phyloP scores from a whole-genome alignment of 1,284 basidiomycete species.

The Papiliotrema nemorosa region DNA sequence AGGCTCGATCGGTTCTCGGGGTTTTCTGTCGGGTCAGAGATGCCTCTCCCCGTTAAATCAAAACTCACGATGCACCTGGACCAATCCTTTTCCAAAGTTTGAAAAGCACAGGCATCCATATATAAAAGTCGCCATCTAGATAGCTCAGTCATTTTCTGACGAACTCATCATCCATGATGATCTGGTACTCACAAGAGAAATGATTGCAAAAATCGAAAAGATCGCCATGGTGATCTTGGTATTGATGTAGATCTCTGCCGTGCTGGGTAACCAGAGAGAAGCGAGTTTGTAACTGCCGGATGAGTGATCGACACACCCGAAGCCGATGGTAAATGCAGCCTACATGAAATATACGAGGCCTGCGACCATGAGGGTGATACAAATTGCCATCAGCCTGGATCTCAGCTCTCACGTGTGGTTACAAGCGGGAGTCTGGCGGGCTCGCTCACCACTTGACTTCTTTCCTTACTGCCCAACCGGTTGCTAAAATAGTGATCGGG shows the following conservation, averaged over 20 bases:
- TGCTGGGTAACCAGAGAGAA: constrained; percentile 30
- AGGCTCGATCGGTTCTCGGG: constrained; percentile 29
- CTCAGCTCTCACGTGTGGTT: too few species aligned
- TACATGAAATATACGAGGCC: constrained; percentile 80
- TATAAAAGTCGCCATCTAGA: constrained; percentile 22
- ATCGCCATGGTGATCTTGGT: constrained; percentile 39
- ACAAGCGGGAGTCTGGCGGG: constrained; percentile 27
- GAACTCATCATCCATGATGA: too few species aligned
- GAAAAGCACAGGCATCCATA: constrained; percentile 30
- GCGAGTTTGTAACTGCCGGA: constrained; percentile 36
- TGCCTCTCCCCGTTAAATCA: background rate
- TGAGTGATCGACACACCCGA: background rate
- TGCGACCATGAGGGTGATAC: constrained; percentile 71
- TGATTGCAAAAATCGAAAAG: constrained; percentile 39
- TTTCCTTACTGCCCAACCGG: constrained; percentile 26
- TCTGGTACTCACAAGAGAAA: constrained; percentile 22
- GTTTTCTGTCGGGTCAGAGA: constrained; percentile 12
- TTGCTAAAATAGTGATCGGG: constrained; percentile 62
- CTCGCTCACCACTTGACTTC: constrained; percentile 29
- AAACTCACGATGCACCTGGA: constrained; percentile 24
- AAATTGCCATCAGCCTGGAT: constrained; percentile 73
- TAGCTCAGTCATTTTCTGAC: background rate
- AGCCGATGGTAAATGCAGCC: background rate
- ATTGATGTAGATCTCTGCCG: constrained; percentile 25
- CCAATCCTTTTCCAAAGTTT: constrained; percentile 38